These are phyloP conservation scores for Arthrinium phaeospermum DNA, from an alignment of 2,329 filamentous ascomycete species.

Conservation along the genomic window DNA sequence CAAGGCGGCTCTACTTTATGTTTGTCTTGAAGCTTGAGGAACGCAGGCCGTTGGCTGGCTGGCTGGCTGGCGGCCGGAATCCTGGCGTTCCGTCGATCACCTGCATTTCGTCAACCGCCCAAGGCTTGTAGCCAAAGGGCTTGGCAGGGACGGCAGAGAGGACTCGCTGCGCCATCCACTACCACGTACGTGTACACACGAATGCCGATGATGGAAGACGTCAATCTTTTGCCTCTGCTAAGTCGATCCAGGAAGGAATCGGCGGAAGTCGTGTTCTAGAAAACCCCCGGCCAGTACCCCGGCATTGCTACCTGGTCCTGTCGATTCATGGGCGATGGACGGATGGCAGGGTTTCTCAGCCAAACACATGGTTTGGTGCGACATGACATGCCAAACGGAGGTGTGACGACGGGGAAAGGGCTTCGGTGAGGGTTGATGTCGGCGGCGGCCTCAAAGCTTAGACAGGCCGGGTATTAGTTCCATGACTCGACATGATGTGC, in stretches of 20 bases:
- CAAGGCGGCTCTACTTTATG: constrained; percentile 3
- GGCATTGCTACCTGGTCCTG: no score
- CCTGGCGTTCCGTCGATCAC: constrained; percentile 15
- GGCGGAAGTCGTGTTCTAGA: background rate
- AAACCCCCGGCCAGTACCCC: no score
- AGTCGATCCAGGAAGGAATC: background rate
- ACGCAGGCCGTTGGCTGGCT: background rate
- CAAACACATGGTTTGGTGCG: background rate
- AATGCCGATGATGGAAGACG: background rate
- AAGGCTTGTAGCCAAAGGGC: constrained; percentile 1
- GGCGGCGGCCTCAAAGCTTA: background rate
- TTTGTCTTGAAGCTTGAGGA: constrained; percentile 12
- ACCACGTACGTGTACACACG: background rate
- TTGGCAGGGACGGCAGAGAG: constrained; percentile 10
- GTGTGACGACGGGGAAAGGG: constrained; percentile 5
- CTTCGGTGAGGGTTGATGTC: background rate
- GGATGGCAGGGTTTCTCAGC: background rate
- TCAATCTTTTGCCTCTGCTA: background rate
- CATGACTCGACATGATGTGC: constrained; percentile 6
- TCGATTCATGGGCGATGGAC: background rate
- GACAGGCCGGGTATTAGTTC: background rate
- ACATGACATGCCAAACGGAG: constrained; percentile 2
- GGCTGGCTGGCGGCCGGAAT: background rate
- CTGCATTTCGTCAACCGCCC: constrained; percentile 3
- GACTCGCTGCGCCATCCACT: background rate